Evolutionary conservation across 768 basidiomycete species (phyloP), one percentile per base, ranked within the genome.

Genomic region (Heimioporus sp.): DNA sequence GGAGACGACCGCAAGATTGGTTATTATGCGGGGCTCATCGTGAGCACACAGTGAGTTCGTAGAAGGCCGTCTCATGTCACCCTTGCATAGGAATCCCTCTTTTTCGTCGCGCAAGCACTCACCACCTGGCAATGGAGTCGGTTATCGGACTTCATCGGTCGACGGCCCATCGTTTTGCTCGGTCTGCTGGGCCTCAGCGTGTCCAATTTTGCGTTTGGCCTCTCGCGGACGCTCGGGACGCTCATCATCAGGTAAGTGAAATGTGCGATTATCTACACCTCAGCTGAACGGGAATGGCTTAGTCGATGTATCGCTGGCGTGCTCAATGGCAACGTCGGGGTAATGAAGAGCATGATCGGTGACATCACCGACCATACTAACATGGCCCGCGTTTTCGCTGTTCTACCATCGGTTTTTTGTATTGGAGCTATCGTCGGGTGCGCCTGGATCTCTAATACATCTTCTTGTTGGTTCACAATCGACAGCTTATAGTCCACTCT

Each of bases 341-440:
- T 87, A 30, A 82, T 87, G 76, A 90, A 88, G 60, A 85, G 81
- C 51, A 78, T 81, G 49, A 76, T 88, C 67, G 85, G 77, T 0
- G 85, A 87, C 53, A 65, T 87, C 30, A 83, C 82, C 76, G 32
- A 72, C 37, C 55, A 53, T 24, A 64, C 57, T 35, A 70, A 63
- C 48, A 67, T 67, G 63, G 72, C 76, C 6, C 67, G 65, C n/a
- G 74, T 59, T 8, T 71, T 73, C 52, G 56, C 68, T 5, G 38
- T 66, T n/a, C 17, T 39, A 12, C 51, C 54, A 19, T 28, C 41
- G 16, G n/a, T 32, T 4, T 53, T 55, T 35, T 47, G 41, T 15
- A 12, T 47, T 2, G 54, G 54, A 16, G 11, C 32, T 35, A 43
- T 49, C 4, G 47, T 51, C 4, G 54, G 46, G 54, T 53, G 12